Percentiles rank a stretch among this genome's conserved stretches.
Evolutionary conservation across 495 filamentous ascomycete genomes (phyloP).

Genomic region (Acidomyces sp.): DNA sequence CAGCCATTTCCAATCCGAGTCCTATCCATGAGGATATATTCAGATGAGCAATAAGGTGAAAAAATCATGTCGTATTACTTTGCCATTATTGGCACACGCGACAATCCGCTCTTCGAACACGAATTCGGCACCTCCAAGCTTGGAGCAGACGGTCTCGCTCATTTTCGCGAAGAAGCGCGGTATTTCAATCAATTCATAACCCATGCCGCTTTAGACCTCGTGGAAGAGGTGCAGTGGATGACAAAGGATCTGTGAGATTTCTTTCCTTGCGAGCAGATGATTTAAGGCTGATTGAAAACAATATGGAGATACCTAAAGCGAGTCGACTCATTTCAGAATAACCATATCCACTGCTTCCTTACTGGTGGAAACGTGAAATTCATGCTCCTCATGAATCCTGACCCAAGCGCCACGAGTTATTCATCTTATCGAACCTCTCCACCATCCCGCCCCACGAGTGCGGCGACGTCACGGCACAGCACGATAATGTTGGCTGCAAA

Average conservation of each 20-base stretch:
- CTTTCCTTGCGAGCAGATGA: too few species aligned
- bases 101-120: constrained; percentile 88
- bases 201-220: constrained; percentile 80
- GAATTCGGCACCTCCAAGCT: constrained; percentile 92
- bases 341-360: constrained; percentile 82
- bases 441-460: constrained; percentile 27
- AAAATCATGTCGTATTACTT: constrained; percentile 93
- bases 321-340: constrained; percentile 84
- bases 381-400: constrained; percentile 68
- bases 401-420: constrained; percentile 37
- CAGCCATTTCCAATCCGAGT: too few species aligned
- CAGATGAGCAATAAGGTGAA: too few species aligned
- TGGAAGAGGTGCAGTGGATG: constrained; percentile 90
- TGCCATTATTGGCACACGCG: constrained; percentile 81
- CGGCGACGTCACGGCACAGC: constrained; percentile 21
- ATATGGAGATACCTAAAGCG: constrained; percentile 75
- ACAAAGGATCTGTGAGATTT: constrained; percentile 55
- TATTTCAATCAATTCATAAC: constrained; percentile 97
- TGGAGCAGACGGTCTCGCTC: constrained; percentile 79
- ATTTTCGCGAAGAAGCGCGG: constrained; percentile 72
- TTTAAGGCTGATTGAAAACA: not conserved
- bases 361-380: constrained; percentile 75
- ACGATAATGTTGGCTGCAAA: constrained; percentile 52
- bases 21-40: too few species aligned
- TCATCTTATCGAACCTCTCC: constrained; percentile 21